These are phyloP conservation scores for Tolypocladium sp. DNA, from an alignment of 2,329 filamentous ascomycete genomes.

Conservation along the genomic window DNA sequence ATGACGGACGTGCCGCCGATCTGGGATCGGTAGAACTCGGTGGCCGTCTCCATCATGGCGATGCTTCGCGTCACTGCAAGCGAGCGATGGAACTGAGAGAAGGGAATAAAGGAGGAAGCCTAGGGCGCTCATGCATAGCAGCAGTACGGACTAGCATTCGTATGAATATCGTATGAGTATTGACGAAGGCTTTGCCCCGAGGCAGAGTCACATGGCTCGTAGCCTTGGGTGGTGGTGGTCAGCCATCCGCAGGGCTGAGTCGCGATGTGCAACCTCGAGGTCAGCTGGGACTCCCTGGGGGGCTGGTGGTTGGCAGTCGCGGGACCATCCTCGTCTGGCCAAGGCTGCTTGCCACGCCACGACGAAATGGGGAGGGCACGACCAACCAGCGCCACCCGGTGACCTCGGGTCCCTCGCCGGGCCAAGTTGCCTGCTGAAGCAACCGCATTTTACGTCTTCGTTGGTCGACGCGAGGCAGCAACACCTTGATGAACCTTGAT, in stretches of 20 bases:
- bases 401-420: not conserved
- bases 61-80: not conserved
- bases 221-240: not conserved
- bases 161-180: too few relatives aligned
- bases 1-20: slow-evolving; percentile 47
- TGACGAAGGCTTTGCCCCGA: not conserved
- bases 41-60: slow-evolving; percentile 21
- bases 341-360: not conserved
- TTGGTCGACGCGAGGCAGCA: not conserved
- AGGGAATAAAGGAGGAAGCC: not conserved
- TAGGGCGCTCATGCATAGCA: not conserved
- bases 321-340: not conserved
- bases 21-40: slow-evolving; percentile 49
- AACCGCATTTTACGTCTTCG: not conserved
- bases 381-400: not conserved
- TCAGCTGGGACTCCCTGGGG: not conserved
- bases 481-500: too few relatives aligned
- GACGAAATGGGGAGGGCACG: not conserved
- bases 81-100: not conserved
- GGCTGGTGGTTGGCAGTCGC: not conserved
- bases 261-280: not conserved
- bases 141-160: not conserved
- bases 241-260: not conserved
- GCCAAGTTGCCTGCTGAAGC: not conserved
- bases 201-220: not conserved